Conservation (phyloP, 202 grass and related monocot species). For the Bolboschoenoplectus hybrid region DNA sequence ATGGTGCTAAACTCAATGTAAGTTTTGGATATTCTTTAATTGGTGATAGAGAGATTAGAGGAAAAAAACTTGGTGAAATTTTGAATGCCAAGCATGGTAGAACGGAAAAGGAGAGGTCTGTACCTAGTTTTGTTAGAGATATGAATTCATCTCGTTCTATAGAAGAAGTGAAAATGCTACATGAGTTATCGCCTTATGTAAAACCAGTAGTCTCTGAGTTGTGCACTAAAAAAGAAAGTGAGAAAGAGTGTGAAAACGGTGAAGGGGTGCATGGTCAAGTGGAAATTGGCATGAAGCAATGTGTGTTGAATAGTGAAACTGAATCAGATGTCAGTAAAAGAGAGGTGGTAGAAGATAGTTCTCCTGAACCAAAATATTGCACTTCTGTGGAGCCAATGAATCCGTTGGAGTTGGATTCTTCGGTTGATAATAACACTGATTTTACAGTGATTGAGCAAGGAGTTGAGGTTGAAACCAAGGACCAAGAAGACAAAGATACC, state of each 20-base stretch:
- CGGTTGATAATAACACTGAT: conserved; percentile 40
- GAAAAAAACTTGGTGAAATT: conserved; percentile 46
- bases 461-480: conserved; percentile 56
- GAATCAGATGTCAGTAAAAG: conserved; percentile 28
- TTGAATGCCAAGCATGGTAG: conserved; percentile 43
- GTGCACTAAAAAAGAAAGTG: conserved; percentile 1
- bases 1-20: conserved; percentile 71
- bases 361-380: conserved; percentile 73
- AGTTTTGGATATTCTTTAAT: conserved; percentile 72
- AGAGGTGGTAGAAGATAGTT: conserved; percentile 40
- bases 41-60: conserved; percentile 6
- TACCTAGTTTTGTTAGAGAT: conserved; percentile 50
- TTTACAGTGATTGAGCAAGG: conserved; percentile 76
- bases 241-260: conserved; percentile 30
- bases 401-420: conserved; percentile 31
- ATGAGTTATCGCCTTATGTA: conserved; percentile 68
- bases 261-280: background rate
- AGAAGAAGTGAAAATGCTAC: conserved; percentile 76
- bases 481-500: conserved; percentile 34
- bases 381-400: conserved; percentile 59
- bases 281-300: background rate
- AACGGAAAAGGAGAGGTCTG: conserved; percentile 44
- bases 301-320: background rate
- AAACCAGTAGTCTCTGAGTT: conserved; percentile 47
- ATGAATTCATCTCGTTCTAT: conserved; percentile 42